Base-by-base conservation (phyloP, 805 yeast genomes). In the Candida loeiensis region DNA sequence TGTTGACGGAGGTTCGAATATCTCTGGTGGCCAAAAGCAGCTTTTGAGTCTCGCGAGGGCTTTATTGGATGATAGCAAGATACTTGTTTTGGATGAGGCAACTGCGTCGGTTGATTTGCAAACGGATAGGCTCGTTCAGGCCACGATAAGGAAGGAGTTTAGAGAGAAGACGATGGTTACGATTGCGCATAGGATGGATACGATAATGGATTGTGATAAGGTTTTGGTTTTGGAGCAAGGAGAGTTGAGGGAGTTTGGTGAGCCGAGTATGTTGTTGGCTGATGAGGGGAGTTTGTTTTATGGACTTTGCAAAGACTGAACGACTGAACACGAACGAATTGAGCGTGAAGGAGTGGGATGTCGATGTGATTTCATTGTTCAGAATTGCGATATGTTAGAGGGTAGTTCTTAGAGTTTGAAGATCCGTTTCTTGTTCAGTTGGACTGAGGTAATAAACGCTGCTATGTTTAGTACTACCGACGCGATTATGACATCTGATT, bases 11-110 rank as follows among this genome's bases (percentile, higher is more conserved):
- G 96, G 96, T 8, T 64, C 85, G n/a, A 89, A 89, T 56, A 62
- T 90, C 41, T 86, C 95, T 6, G 80, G 82, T 25, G 96, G 97
- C 16, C 96, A 90, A 64, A 76, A 87, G 49, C 97, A 89, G 62
- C 68, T 90, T 42, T 67, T 89, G 59, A 87, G 95, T 58, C 67
- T 89, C 35, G 90, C 95, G 0, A 71, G 96, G 45, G 91, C 95
- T 1, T 67, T 89, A 31, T 65, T 89, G 48, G 79, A 80, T 45
- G 59, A 56, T 44, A 34, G 47, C 43, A 58, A 52, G 52, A 48
- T 59, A 8, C 44, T 57, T 21, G 50, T 59, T 20, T 45, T 60
- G 22, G 63, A 59, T 45, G 63, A 45, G 36, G 66, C 54, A 37
- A 39, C 61, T 24, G 93, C 95, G 1, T 87, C 95, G 11, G 93